Base-by-base conservation (phyloP, 257 asterid species). In the Pogostemon cablin region DNA sequence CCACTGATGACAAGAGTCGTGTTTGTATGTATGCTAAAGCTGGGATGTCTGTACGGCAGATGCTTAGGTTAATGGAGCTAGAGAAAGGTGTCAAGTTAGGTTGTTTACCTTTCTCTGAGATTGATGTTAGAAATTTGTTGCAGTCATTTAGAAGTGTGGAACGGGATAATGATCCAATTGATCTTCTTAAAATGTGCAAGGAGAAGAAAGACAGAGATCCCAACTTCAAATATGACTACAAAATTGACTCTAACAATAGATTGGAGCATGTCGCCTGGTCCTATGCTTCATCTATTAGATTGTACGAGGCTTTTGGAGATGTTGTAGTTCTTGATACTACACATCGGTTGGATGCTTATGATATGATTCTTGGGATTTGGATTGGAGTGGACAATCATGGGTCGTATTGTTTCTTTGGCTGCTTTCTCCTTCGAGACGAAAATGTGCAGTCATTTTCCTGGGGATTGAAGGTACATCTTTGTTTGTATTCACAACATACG, bases 321-420 rank as follows among this genome's bases (percentile, higher is more conserved):
- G 85, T 74, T 43, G 78, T 86, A 62, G 81, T 86, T 53, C 78
- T 81, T 69, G 91, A 86, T 80, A 86, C 91, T 1, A 75, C 85
- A 7, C 86, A 78, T 49, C 85, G 88, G 37, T 74, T 86, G 83
- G 86, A 81, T 62, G 81, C 80, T 64, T 83, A 75, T 78, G 91
- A 86, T 66, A 86, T 86, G 91, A 63, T 83, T 73, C 86, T 83
- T 44, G 88, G 91, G 44, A 74, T 83, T 56, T 83, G 83, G 88
- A 82, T 88, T 78, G 95, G 89, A 77, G 83, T 88, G 76, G 88
- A 86, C 58, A 88, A 81, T 83, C 81, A 82, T 57, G 95, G 95
- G 63, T 12, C 59, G 7, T 78, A 76, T 72, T 84, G 91, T 73
- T 86, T 88, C 74, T 88, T 88, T 63, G 89, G 91, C 32, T 86